Evolutionary conservation across 164 flowering plant genomes (phyloP), one percentile per base, ranked within the genome.

Genomic region (Vitis labrusca): DNA sequence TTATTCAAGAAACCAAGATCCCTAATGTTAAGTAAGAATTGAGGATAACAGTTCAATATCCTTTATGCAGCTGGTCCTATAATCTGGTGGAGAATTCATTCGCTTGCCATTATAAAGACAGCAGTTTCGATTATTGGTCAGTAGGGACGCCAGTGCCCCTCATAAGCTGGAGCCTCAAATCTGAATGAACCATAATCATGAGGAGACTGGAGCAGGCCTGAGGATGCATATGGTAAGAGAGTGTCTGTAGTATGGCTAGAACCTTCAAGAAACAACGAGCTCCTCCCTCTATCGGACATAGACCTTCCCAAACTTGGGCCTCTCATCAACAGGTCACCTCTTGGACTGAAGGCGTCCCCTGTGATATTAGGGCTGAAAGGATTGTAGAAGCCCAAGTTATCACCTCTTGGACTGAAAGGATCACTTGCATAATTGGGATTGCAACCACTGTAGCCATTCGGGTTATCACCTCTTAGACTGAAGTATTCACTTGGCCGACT

Each of bases 221-320:
- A 70, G n/a, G 79, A 73, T 8, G 72, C 68, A 67, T 80, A 67
- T 15, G 62, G 37, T 60, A 56, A 48, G 15, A 81, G 47, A 61
- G 71, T 44, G 48, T 37, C 44, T 37, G 7, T 70, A 62, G 67
- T 75, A 52, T 72, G 78, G 69, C 63, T 68, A n/a, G 78, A 75
- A 76, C 68, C 82, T 48, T 84, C 90, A 67, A 66, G 81, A 5
- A 51, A 70, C 65, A 63, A 67, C 51, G 88, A 81, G 75, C 82
- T 83, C 75, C 84, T 67, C 69, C 89, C 72, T 77, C 90, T 81
- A 50, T 90, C 92, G 50, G 89, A 80, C 12, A 68, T n/a, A 56
- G 88, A 78, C 69, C 93, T 81, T 50, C 79, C 81, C 50, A 68
- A 62, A 64, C 61, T 73, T 3, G 94, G 85, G 68, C 84, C 85